phyloP scores from a whole-genome alignment of 1,284 basidiomycete species.

The Austroboletus niveus region DNA sequence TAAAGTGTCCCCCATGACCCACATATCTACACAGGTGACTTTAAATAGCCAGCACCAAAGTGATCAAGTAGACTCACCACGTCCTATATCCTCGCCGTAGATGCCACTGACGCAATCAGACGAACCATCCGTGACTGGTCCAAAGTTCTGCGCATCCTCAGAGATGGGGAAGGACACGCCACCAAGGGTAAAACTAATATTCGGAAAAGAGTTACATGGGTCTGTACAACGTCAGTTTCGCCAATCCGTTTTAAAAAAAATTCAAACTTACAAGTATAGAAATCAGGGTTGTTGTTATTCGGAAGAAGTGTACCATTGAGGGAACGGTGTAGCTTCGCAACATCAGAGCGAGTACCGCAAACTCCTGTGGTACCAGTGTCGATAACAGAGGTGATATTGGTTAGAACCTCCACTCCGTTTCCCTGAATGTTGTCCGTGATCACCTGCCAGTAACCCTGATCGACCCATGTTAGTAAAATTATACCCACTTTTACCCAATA shows the following conservation, averaged over 20 bases:
- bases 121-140: constrained; percentile 25
- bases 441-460: constrained; percentile 44
- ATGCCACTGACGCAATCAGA: constrained; percentile 31
- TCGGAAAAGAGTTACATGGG: constrained; percentile 39
- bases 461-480: not conserved
- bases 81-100: not conserved
- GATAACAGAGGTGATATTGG: constrained; percentile 36
- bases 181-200: constrained; percentile 42
- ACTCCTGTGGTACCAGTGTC: constrained; percentile 51
- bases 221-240: constrained; percentile 33
- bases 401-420: constrained; percentile 19
- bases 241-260: not conserved
- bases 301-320: constrained; percentile 7
- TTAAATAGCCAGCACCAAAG: not conserved
- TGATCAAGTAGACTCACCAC: not conserved
- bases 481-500: not conserved
- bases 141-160: constrained; percentile 36
- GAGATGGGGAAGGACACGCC: constrained; percentile 39
- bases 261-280: constrained; percentile 8
- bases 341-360: constrained; percentile 21
- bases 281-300: not conserved
- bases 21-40: constrained; percentile 3
- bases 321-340: constrained; percentile 1
- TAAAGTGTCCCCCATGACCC: constrained; percentile 13
- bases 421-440: constrained; percentile 33